These are phyloP conservation scores for Candida takata DNA, from an alignment of 805 yeast species.

Conservation along the genomic window DNA sequence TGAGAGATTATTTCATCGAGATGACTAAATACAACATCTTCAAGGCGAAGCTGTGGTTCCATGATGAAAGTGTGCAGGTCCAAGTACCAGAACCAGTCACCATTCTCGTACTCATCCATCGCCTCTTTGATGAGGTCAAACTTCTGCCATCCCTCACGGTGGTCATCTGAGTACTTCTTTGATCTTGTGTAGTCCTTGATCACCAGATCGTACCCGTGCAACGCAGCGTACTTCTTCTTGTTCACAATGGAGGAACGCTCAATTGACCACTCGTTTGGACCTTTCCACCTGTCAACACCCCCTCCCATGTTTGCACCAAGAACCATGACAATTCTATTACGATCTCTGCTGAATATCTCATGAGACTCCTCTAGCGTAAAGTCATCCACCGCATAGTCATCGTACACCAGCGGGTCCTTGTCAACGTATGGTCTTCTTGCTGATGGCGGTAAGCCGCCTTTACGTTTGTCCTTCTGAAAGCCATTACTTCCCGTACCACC, in stretches of 20 bases:
- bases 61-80: slow-evolving; percentile 34
- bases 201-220: slow-evolving; percentile 42
- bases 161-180: slow-evolving; percentile 42
- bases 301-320: slow-evolving; percentile 36
- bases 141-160: slow-evolving; percentile 41
- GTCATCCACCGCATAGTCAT: slow-evolving; percentile 10
- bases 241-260: slow-evolving; percentile 42
- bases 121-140: slow-evolving; percentile 30
- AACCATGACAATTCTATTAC: slow-evolving; percentile 29
- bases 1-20: slow-evolving; percentile 25
- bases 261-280: slow-evolving; percentile 37
- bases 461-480: slow-evolving; percentile 15
- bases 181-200: slow-evolving; percentile 39
- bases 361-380: neutral
- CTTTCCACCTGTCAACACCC: slow-evolving; percentile 34
- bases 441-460: slow-evolving; percentile 22
- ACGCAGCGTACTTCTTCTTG: slow-evolving; percentile 40
- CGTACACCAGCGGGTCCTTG: slow-evolving; percentile 10
- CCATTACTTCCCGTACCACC: slow-evolving; percentile 24
- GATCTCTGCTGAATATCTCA: slow-evolving; percentile 9
- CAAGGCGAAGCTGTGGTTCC: slow-evolving; percentile 32
- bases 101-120: slow-evolving; percentile 26
- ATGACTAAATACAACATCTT: slow-evolving; percentile 28
- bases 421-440: slow-evolving; percentile 11
- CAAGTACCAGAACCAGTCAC: slow-evolving; percentile 37